These are phyloP conservation scores for Aspergillus candidus DNA, from an alignment of 2,329 filamentous ascomycete species.

Conservation along the genomic window DNA sequence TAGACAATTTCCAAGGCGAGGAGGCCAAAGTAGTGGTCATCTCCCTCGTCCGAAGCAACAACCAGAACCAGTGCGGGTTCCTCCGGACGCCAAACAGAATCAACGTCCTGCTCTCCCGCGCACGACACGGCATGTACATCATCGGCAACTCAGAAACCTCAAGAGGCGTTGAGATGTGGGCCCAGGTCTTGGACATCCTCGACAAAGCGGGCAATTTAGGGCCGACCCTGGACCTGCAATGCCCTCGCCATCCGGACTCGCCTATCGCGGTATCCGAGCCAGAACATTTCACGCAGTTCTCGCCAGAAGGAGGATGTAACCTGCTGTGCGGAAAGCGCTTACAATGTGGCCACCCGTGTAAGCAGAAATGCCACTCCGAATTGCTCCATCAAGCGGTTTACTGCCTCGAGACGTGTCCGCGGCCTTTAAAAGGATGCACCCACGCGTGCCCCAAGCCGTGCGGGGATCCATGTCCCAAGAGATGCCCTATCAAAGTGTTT, in stretches of 20 bases:
- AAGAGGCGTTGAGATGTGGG: constrained; percentile 57
- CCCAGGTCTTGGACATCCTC: constrained; percentile 51
- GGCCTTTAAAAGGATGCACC: constrained; percentile 32
- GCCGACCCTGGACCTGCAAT: constrained; percentile 48
- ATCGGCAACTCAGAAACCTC: constrained; percentile 61
- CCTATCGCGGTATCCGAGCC: constrained; percentile 47
- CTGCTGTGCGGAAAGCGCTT: constrained; percentile 44
- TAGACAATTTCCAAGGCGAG: constrained; percentile 74
- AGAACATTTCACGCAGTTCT: constrained; percentile 52
- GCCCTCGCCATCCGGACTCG: constrained; percentile 54
- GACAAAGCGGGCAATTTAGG: constrained; percentile 45
- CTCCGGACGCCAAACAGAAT: constrained; percentile 61
- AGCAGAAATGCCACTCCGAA: constrained; percentile 41
- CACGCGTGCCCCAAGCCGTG: constrained; percentile 40
- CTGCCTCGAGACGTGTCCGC: constrained; percentile 38
- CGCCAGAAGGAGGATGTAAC: constrained; percentile 58
- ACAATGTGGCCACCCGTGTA: constrained; percentile 43
- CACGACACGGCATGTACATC: constrained; percentile 64
- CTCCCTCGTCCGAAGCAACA: constrained; percentile 65
- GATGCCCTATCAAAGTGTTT: constrained; percentile 1
- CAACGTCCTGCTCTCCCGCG: constrained; percentile 62
- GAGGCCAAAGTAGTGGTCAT: constrained; percentile 66
- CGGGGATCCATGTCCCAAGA: constrained; percentile 34
- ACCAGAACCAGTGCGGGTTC: constrained; percentile 55
- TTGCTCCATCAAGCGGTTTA: constrained; percentile 36